Evolutionary conservation across 352 stramenopile species (phyloP), one percentile per base, ranked within the genome.

Genomic region (Sclerospora graminicola): DNA sequence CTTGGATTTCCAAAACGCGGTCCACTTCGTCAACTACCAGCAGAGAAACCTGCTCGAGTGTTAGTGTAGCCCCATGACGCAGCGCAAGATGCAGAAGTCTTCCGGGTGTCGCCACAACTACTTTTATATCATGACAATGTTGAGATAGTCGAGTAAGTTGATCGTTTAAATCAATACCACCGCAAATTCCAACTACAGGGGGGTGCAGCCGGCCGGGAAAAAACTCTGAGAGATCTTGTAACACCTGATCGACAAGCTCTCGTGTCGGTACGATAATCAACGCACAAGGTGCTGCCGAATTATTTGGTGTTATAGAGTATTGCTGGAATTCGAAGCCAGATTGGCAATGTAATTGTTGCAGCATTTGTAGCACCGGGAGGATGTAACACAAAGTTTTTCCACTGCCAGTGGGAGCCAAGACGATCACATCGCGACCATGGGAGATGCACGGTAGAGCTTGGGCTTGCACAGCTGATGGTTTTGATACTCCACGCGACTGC

Each of bases 381-480:
- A 99, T 51, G 61, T 97, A 99, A n/a, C 85, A 88, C 20, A 96
- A 83, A 4, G 88, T 98, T 58, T 99, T 99, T 38, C 95, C 94
- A 18, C 72, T 95, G 32, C 94, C 94, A 2, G 95, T 99, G 0
- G 94, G 87, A 5, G 95, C 94, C 31, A 92, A 70, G 2, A 73
- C 89, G 27, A 99, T 68, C 20, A 98, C 71, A 63, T 99, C 95
- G 16, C 85, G 65, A n/a, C 80, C 69, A 8, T 60, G 52, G 8
- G 92, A 50, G 5, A 96, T 54, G 15, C 68, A 63, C 5, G 91
- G 89, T n/a, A 97, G 73, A n/a, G 78, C 62, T 53, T 97, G 84
- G 79, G 98, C 97, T 65, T 99, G 96, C 41, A 99, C 94, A 5
- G 95, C 68, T 8, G 93, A 99, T 1, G 96, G 96, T 33, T 86